phyloP scores from a whole-genome alignment of 2,329 filamentous ascomycete species.

The Exophiala bonariae region DNA sequence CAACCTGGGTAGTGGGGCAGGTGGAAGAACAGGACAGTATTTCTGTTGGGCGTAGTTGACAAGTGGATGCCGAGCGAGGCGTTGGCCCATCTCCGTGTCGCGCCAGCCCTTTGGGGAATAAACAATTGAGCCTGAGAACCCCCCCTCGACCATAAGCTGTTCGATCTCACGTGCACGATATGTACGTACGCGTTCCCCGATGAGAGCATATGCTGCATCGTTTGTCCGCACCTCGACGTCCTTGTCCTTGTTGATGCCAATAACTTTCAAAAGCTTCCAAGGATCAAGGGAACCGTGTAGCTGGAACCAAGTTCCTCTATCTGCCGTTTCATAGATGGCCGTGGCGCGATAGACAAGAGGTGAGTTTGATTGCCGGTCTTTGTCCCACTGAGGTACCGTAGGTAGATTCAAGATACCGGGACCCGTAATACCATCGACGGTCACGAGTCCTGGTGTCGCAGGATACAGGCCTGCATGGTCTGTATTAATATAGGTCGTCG shows the following conservation, averaged over 20 bases:
- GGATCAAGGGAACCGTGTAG: conserved; percentile 52
- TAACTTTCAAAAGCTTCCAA: conserved; percentile 41
- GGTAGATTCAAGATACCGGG: neutral
- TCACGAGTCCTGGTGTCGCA: conserved; percentile 39
- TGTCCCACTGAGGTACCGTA: neutral
- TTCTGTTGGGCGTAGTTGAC: conserved; percentile 40
- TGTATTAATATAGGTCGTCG: conserved; percentile 45
- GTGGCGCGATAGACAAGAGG: conserved; percentile 43
- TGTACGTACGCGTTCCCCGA: conserved; percentile 33
- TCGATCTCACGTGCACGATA: conserved; percentile 43
- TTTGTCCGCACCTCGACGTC: neutral
- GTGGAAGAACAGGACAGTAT: conserved; percentile 36
- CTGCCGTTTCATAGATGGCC: conserved; percentile 49
- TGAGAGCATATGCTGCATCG: conserved; percentile 32
- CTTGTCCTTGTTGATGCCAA: conserved; percentile 44
- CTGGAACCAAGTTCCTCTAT: conserved; percentile 48
- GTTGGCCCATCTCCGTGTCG: conserved; percentile 44
- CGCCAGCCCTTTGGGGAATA: conserved; percentile 46
- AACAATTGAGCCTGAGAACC: conserved; percentile 46
- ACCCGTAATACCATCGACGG: conserved; percentile 34
- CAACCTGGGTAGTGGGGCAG: conserved; percentile 34
- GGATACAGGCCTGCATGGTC: conserved; percentile 49
- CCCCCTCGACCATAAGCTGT: conserved; percentile 41
- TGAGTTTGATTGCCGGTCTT: neutral
- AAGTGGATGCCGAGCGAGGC: conserved; percentile 42